A percentile compares a stretch with the other conserved stretches of the same genome.
Conservation (phyloP, 768 basidiomycete species). For the Tephrocybe sp. region DNA sequence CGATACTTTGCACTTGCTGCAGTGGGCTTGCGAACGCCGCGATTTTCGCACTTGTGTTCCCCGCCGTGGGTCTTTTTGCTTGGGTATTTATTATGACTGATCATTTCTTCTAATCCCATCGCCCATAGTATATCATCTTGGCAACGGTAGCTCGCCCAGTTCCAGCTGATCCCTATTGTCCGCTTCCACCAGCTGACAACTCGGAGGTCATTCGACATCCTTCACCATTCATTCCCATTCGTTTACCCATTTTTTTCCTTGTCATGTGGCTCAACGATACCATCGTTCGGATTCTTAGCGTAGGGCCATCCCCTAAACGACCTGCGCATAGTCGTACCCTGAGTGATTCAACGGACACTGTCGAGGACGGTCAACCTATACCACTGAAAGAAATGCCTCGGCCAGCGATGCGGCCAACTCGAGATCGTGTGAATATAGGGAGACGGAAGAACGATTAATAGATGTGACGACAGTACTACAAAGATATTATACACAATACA, state of each 20-base stretch:
- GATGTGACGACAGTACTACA: constrained; percentile 5
- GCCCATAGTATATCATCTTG: constrained; percentile 75
- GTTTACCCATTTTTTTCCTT: constrained; percentile 69
- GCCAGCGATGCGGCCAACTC: constrained; percentile 18
- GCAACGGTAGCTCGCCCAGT: constrained; percentile 75
- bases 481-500: neutral
- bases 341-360: constrained; percentile 53
- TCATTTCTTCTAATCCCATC: neutral
- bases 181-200: constrained; percentile 35
- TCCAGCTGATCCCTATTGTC: constrained; percentile 75
- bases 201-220: constrained; percentile 54
- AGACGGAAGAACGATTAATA: constrained; percentile 47
- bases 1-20: constrained; percentile 70
- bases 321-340: constrained; percentile 17
- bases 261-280: constrained; percentile 76
- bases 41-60: constrained; percentile 79
- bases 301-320: constrained; percentile 31
- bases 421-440: constrained; percentile 35
- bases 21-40: constrained; percentile 78
- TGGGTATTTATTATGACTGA: neutral
- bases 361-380: constrained; percentile 53
- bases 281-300: constrained; percentile 60
- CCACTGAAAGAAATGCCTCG: constrained; percentile 25
- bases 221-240: constrained; percentile 76
- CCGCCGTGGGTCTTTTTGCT: constrained; percentile 50